These are phyloP conservation scores for Nicotiana obtusifolia DNA, from an alignment of 257 asterid species.

Conservation along the genomic window DNA sequence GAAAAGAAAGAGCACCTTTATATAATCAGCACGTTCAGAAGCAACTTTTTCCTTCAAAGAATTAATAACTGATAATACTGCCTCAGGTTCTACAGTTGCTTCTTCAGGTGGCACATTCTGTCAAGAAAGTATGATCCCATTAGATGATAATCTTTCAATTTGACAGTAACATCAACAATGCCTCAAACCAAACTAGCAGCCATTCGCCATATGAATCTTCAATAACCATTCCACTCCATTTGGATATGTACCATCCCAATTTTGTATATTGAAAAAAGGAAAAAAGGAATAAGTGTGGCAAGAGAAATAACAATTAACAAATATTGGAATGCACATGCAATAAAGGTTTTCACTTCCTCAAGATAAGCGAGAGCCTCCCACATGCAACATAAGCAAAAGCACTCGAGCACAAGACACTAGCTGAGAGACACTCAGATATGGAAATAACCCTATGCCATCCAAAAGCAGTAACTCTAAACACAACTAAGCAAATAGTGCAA, in stretches of 20 bases:
- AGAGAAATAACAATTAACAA: background rate
- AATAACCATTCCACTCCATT: background rate
- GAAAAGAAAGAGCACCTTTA: conserved; percentile 54
- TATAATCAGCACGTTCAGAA: conserved; percentile 47
- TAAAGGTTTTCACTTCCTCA: background rate
- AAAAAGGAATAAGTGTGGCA: background rate
- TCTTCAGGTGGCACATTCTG: conserved; percentile 45
- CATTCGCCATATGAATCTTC: background rate
- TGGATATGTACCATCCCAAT: background rate
- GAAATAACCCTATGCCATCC: background rate
- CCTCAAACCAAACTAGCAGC: background rate
- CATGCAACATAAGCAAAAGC: background rate
- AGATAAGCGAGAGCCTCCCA: background rate
- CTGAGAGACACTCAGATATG: background rate
- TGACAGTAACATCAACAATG: background rate
- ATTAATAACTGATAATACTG: conserved; percentile 52
- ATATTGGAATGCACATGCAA: background rate
- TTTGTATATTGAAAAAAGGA: background rate
- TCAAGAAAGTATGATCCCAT: conserved; percentile 13
- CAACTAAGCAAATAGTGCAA: background rate
- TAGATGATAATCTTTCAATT: conserved; percentile 1
- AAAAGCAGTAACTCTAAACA: background rate
- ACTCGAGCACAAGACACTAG: background rate
- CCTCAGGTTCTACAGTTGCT: conserved; percentile 34
- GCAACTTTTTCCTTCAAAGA: conserved; percentile 62